Evolutionary conservation across 2,329 filamentous ascomycete species (phyloP).

Genomic region (Neophaeococcomyces aloes): DNA sequence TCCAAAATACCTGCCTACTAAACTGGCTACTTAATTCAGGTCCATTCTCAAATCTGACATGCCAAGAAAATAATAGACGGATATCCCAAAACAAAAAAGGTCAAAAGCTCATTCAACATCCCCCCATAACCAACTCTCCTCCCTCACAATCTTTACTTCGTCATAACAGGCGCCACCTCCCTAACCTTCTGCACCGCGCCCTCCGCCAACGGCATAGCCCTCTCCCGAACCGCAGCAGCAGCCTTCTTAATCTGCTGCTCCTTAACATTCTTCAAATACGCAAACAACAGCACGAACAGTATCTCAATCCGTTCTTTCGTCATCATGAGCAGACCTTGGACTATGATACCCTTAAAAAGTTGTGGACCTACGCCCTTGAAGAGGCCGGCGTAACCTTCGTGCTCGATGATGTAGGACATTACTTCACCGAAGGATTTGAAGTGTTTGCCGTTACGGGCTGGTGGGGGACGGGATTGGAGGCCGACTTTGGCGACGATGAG

Average conservation of each 20-base stretch:
- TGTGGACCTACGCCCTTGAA: constrained; percentile 97
- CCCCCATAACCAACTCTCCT: too few species aligned
- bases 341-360: constrained; percentile 80
- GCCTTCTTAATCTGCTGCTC: constrained; percentile 59
- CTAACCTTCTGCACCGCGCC: constrained; percentile 41
- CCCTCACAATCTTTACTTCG: constrained; percentile 34
- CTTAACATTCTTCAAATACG: constrained; percentile 63
- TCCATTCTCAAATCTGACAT: too few species aligned
- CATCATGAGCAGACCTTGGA: constrained; percentile 98
- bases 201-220: constrained; percentile 14
- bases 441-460: constrained; percentile 71
- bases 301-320: constrained; percentile 95
- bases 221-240: constrained; percentile 34
- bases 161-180: constrained; percentile 36
- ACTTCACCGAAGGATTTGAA: constrained; percentile 92
- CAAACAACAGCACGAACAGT: constrained; percentile 72
- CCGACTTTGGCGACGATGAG: constrained; percentile 97
- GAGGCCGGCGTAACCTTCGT: constrained; percentile 71
- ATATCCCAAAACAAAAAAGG: too few species aligned
- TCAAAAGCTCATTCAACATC: too few species aligned
- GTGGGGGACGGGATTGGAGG: constrained; percentile 83
- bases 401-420: constrained; percentile 83
- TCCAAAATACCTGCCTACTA: too few species aligned
- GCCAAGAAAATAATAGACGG: too few species aligned
- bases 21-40: too few species aligned